These are phyloP conservation scores for Edaphochlamys debaryana DNA, from an alignment of 139 green algal genomes.

Conservation along the genomic window DNA sequence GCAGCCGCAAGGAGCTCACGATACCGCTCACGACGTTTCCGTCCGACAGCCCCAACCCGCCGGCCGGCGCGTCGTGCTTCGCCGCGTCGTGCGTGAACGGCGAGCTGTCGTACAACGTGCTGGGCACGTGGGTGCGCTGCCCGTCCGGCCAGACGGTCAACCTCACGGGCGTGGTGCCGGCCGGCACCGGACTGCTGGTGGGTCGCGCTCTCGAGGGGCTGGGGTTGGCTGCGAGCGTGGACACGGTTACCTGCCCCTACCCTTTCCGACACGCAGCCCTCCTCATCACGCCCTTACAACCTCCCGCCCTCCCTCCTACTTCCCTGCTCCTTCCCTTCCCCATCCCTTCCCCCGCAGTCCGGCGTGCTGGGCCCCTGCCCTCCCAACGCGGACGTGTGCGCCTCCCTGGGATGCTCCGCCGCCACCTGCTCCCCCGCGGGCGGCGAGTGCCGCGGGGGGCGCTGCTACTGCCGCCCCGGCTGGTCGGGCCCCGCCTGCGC, in stretches of 20 bases:
- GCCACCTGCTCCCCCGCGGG: background rate
- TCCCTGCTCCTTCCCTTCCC: no score
- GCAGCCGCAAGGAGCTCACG: no score
- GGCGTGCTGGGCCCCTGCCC: conserved; percentile 26
- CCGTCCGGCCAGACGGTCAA: background rate
- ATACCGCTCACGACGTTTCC: background rate
- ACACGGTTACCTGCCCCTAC: no score
- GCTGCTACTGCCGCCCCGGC: background rate
- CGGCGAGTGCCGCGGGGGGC: background rate
- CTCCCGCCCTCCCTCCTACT: no score
- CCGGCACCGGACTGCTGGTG: background rate
- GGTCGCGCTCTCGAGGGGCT: no score
- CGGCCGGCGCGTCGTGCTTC: background rate
- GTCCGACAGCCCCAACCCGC: background rate
- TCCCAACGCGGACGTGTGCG: background rate
- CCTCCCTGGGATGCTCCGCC: background rate
- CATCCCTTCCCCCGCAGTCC: no score
- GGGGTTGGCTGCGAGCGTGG: no score
- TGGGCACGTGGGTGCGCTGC: conserved; percentile 1
- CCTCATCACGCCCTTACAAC: no score
- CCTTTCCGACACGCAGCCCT: no score
- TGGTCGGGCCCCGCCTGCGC: background rate
- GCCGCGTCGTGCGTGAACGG: no score
- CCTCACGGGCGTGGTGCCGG: background rate
- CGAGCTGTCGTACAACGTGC: no score